Conservation (phyloP, 495 filamentous ascomycete species). For the Talaromyces nanjingensis region DNA sequence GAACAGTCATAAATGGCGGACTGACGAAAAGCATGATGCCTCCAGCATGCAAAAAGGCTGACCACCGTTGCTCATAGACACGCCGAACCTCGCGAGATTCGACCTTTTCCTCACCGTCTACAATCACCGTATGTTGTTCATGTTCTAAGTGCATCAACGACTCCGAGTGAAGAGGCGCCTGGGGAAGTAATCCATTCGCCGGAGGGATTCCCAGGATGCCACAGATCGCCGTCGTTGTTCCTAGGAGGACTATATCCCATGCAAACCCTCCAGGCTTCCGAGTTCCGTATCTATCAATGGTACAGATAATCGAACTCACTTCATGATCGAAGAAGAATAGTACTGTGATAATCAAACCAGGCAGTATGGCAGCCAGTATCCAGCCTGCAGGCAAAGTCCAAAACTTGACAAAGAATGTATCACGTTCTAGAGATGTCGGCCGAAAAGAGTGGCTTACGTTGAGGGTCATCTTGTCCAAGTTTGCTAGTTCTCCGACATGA, state of each 20-base stretch:
- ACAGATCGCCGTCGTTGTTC: constrained; percentile 61
- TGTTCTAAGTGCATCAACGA: constrained; percentile 51
- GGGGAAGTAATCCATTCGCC: constrained; percentile 62
- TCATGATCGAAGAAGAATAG: constrained; percentile 74
- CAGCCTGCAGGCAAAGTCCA: constrained; percentile 56
- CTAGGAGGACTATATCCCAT: constrained; percentile 62
- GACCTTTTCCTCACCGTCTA: constrained; percentile 33
- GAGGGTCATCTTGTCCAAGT: constrained; percentile 56
- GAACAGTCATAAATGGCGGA: constrained; percentile 62
- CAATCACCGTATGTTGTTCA: constrained; percentile 28
- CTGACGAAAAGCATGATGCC: constrained; percentile 56
- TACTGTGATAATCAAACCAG: constrained; percentile 59
- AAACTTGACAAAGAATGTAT: constrained; percentile 57
- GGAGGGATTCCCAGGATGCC: constrained; percentile 65
- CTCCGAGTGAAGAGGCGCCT: constrained; percentile 65
- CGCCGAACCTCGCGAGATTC: constrained; percentile 35
- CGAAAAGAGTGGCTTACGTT: constrained; percentile 51
- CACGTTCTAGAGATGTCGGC: constrained; percentile 51
- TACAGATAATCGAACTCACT: constrained; percentile 70
- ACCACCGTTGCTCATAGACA: constrained; percentile 67
- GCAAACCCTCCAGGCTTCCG: constrained; percentile 62
- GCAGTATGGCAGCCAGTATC: constrained; percentile 59
- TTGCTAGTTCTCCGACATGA: constrained; percentile 55
- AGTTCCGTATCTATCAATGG: constrained; percentile 58
- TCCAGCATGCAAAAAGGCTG: constrained; percentile 53